phyloP scores from a whole-genome alignment of 768 basidiomycete species.

The Leccinum olivaceopallidum region DNA sequence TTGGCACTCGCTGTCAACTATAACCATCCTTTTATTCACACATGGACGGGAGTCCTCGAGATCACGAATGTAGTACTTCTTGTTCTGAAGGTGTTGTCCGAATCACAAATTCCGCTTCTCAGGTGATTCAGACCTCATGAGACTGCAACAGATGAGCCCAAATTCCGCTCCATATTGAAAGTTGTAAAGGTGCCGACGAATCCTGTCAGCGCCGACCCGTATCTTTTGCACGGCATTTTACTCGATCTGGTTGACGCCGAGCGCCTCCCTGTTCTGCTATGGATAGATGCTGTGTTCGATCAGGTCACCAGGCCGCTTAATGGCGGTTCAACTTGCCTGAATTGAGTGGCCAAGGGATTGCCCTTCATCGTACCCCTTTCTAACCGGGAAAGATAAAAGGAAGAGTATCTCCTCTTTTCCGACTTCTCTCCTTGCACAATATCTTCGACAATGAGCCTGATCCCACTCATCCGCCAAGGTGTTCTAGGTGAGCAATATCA shows the following conservation, averaged over 20 bases:
- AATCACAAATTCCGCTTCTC: neutral
- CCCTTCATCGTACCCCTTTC: neutral
- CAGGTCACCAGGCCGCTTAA: neutral
- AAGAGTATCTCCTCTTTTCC: neutral
- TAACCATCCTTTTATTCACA: neutral
- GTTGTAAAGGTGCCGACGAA: neutral
- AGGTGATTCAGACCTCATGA: neutral
- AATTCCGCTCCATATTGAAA: neutral
- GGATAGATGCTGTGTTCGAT: constrained; percentile 1
- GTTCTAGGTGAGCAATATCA: constrained; percentile 23
- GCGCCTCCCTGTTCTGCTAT: neutral
- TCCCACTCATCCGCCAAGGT: constrained; percentile 18
- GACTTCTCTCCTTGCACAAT: neutral
- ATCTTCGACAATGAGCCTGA: constrained; percentile 11
- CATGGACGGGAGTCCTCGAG: neutral
- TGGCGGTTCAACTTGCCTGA: neutral
- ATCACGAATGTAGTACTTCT: neutral
- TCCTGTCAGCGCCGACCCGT: neutral
- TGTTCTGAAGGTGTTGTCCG: neutral
- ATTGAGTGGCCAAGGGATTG: neutral
- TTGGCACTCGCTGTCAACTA: neutral
- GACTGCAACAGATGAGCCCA: neutral
- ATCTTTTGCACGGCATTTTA: neutral
- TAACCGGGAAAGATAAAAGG: constrained; percentile 9
- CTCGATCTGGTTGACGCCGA: neutral